phyloP scores from a whole-genome alignment of 176 grass and related monocot genomes.

The sorghum (Sorghum bicolor) region Sorghum_bicolor_NCBIv3 NC_012874.2:62397501-62398000 shows the following conservation, averaged over 20 bases:
- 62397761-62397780: not conserved
- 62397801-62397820: not conserved
- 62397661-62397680: no score
- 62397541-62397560: no score
- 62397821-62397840: not conserved
- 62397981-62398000: not conserved
- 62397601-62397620: no score
- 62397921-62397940: not conserved
- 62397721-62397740: not conserved
- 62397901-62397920: not conserved
- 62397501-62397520: no score
- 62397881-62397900: not conserved
- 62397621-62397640: no score
- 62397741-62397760: not conserved
- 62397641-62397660: no score
- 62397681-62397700: not conserved
- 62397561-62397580: no score
- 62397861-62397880: not conserved
- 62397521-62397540: no score
- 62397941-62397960: not conserved
- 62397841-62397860: not conserved
- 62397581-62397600: no score
- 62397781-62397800: not conserved
- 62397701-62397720: not conserved
- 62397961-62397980: not conserved